A percentile compares a stretch with the other conserved stretches of the same genome.
Conservation (phyloP, 73 alveolate genomes). For the Tetrahymena borealis region DNA sequence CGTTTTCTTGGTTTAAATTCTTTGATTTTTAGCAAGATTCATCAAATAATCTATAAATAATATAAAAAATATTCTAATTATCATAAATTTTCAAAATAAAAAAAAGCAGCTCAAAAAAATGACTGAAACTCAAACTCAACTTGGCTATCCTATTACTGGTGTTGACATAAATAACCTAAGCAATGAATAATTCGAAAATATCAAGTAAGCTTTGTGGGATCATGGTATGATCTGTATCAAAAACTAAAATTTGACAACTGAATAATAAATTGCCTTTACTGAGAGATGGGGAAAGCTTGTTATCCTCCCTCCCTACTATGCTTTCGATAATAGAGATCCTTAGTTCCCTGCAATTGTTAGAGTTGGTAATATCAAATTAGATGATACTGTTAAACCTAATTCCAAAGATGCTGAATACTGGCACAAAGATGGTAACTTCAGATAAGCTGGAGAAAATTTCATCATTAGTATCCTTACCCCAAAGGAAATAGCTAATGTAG, state of each 20-base stretch:
- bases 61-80: background rate
- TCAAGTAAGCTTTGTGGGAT: background rate
- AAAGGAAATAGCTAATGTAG: conserved; percentile 6
- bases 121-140: background rate
- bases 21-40: no score
- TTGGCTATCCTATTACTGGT: background rate
- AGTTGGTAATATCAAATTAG: conserved; percentile 12
- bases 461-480: background rate
- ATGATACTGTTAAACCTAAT: conserved; percentile 7
- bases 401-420: conserved; percentile 11
- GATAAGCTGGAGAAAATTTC: background rate
- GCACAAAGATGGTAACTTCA: conserved; percentile 31
- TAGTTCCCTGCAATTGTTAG: background rate
- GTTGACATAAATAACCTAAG: background rate
- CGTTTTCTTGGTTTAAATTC: no score
- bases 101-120: no score
- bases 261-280: background rate
- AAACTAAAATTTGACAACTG: background rate
- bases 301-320: background rate
- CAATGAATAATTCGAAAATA: background rate
- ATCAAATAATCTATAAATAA: background rate
- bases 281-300: background rate
- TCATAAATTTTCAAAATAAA: no score
- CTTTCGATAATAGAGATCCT: background rate
- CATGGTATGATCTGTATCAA: background rate